Percentiles rank a stretch among this genome's conserved stretches.
These are phyloP conservation scores for Globisporangium polare DNA, from an alignment of 352 stramenopile species.

Conservation along the genomic window DNA sequence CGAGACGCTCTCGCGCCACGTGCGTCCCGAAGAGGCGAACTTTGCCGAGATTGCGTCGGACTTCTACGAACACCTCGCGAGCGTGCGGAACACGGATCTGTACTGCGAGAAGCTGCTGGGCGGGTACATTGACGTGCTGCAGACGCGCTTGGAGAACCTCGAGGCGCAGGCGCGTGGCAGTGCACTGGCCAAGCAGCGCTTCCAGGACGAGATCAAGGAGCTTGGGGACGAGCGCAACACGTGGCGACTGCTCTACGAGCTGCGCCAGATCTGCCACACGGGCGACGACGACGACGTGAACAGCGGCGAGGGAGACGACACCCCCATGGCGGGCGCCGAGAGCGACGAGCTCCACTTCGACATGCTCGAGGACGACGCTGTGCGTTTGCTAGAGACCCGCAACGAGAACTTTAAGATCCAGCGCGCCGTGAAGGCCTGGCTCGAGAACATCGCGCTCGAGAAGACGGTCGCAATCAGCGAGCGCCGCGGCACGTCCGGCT, in stretches of 20 bases:
- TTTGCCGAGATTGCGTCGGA: slow-evolving; percentile 77
- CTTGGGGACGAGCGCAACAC: slow-evolving; percentile 79
- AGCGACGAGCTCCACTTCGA: slow-evolving; percentile 54
- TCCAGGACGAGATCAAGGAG: slow-evolving; percentile 54
- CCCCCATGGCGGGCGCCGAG: slow-evolving; percentile 29
- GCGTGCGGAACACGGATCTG: slow-evolving; percentile 61
- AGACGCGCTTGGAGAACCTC: slow-evolving; percentile 56
- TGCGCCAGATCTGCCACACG: slow-evolving; percentile 57
- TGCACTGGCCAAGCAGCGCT: slow-evolving; percentile 25
- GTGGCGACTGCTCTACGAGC: slow-evolving; percentile 73
- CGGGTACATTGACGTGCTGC: slow-evolving; percentile 76
- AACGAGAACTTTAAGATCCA: slow-evolving; percentile 74
- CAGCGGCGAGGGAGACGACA: slow-evolving; percentile 31
- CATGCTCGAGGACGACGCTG: slow-evolving; percentile 75
- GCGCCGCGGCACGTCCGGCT: slow-evolving; percentile 41
- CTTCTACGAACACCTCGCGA: slow-evolving; percentile 71
- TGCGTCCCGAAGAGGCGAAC: slow-evolving; percentile 64
- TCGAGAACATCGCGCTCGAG: slow-evolving; percentile 80
- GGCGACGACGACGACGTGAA: slow-evolving; percentile 26
- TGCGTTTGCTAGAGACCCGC: slow-evolving; percentile 50
- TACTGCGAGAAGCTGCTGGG: slow-evolving; percentile 72
- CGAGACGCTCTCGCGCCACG: slow-evolving; percentile 44
- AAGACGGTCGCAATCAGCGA: slow-evolving; percentile 55
- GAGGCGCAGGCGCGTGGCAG: slow-evolving; percentile 22
- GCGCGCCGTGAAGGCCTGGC: slow-evolving; percentile 65